Conservation (phyloP, 1,139 yeast species). For the Nakaseomyces kungkrabaensis region DNA sequence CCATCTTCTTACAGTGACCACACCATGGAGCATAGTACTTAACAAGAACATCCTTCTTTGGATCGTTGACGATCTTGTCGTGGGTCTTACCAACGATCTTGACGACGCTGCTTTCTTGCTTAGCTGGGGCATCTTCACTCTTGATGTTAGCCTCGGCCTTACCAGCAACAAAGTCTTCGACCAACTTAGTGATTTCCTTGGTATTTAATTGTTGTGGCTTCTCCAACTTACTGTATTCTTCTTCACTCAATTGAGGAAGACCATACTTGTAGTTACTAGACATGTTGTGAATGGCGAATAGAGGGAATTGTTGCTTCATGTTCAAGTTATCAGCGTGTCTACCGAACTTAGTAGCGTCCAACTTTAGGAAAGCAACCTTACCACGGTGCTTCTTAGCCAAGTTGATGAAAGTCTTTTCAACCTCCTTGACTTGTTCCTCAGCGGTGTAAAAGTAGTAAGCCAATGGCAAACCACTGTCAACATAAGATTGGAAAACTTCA, state of each 20-base stretch:
- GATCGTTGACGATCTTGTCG: conserved; percentile 56
- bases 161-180: conserved; percentile 55
- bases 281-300: conserved; percentile 78
- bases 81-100: conserved; percentile 82
- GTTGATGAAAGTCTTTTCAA: conserved; percentile 43
- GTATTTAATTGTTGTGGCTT: conserved; percentile 29
- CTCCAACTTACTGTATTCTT: conserved; percentile 25
- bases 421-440: conserved; percentile 54
- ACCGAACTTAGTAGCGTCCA: conserved; percentile 75
- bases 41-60: conserved; percentile 74
- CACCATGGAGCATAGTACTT: conserved; percentile 99
- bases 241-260: conserved; percentile 37
- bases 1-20: conserved; percentile 95
- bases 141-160: conserved; percentile 64
- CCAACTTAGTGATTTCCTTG: conserved; percentile 46
- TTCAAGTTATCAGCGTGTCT: conserved; percentile 83
- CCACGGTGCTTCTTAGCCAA: conserved; percentile 75
- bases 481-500: conserved; percentile 65
- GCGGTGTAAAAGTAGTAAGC: conserved; percentile 78
- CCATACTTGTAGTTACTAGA: conserved; percentile 66
- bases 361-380: conserved; percentile 73
- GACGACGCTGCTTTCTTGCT: conserved; percentile 61
- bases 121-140: conserved; percentile 80
- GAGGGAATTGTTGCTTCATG: conserved; percentile 80
- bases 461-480: conserved; percentile 64